Conservation (phyloP, 768 basidiomycete species). For the Lactifluus hygrophoroides region DNA sequence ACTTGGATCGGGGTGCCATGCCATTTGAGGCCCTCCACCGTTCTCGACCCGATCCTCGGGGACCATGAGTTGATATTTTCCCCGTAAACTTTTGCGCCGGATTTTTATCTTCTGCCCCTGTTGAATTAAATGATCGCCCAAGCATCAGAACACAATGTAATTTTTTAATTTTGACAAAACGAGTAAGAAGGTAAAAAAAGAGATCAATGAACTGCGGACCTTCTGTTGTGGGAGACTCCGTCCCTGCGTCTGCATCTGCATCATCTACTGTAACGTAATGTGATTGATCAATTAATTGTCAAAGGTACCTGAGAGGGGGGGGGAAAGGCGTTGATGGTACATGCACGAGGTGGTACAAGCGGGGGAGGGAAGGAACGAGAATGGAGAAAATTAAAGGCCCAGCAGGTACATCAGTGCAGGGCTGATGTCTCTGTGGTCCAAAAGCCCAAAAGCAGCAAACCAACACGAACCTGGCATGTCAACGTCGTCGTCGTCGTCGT, state of each 20-base stretch:
- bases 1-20: constrained; percentile 41
- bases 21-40: constrained; percentile 81
- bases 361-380: too few relatives aligned
- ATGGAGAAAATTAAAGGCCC: neutral
- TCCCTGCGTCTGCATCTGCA: neutral
- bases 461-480: constrained; percentile 21
- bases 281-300: neutral
- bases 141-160: neutral
- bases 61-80: constrained; percentile 73
- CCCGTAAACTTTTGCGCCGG: constrained; percentile 25
- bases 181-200: neutral
- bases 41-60: constrained; percentile 67
- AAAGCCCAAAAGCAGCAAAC: constrained; percentile 12
- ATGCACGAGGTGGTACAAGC: too few relatives aligned
- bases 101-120: constrained; percentile 49
- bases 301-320: too few relatives aligned
- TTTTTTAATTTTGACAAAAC: neutral
- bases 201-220: neutral
- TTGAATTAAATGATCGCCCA: constrained; percentile 31
- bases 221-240: neutral
- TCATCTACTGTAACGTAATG: neutral
- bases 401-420: constrained; percentile 38
- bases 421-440: constrained; percentile 49
- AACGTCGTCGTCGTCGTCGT: constrained; percentile 22
- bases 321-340: too few relatives aligned